These are phyloP conservation scores for Trametes cingulata DNA, from an alignment of 768 basidiomycete species.

Conservation along the genomic window DNA sequence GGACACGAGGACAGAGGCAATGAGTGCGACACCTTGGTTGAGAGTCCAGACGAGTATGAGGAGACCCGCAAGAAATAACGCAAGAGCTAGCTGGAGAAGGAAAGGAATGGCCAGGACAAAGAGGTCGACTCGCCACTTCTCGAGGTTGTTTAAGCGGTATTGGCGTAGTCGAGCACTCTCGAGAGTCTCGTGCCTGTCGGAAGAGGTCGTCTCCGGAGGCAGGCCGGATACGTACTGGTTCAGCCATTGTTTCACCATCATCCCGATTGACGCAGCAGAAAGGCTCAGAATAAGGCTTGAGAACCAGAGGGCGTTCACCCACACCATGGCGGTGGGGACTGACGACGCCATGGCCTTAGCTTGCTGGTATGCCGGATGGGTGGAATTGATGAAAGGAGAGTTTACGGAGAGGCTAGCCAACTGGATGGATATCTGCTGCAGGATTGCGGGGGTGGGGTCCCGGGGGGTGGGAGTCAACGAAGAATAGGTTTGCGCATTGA, in stretches of 20 bases:
- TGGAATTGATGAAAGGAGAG: not conserved
- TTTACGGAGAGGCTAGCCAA: not conserved
- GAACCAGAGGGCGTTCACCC: constrained; percentile 6
- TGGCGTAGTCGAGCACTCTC: not conserved
- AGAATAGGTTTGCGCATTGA: not conserved
- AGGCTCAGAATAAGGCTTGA: constrained; percentile 4
- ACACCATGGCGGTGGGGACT: not conserved
- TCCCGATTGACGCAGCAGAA: not conserved
- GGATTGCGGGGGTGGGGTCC: not conserved
- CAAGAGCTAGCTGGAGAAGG: not conserved
- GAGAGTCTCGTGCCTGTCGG: not conserved
- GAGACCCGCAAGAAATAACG: not conserved
- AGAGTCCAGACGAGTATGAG: not conserved
- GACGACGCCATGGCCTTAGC: not conserved
- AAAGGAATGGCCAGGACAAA: not conserved
- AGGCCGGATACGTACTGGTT: not conserved
- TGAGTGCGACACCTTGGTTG: not conserved
- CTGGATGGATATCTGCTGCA: not conserved
- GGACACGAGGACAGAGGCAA: not conserved
- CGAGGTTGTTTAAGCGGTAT: not conserved
- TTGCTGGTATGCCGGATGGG: not conserved
- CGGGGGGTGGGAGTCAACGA: not conserved
- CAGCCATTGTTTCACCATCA: constrained; percentile 5
- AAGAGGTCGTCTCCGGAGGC: not conserved
- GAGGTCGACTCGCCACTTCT: not conserved